Conservation (phyloP, 2,329 filamentous ascomycete species). For the Aspergillus ochraceus region DNA sequence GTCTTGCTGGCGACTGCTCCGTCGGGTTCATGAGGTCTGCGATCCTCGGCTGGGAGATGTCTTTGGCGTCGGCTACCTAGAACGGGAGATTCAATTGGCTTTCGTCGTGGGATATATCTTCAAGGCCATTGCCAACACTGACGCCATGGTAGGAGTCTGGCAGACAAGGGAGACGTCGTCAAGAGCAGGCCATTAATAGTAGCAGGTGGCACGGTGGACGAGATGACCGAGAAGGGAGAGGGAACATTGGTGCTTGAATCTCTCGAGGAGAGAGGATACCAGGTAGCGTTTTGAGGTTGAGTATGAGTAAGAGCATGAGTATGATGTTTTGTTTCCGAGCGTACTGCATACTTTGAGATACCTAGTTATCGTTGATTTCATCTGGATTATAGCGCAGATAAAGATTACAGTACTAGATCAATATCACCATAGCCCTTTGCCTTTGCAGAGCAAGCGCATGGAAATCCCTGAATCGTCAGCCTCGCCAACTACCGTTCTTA, state of each 20-base stretch:
- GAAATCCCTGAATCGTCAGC: too few species aligned
- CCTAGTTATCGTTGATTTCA: too few species aligned
- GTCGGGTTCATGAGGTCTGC: conserved; percentile 29
- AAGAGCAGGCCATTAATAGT: not conserved
- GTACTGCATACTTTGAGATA: not conserved
- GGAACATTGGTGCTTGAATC: not conserved
- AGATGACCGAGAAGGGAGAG: not conserved
- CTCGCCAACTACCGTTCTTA: too few species aligned
- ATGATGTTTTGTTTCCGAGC: too few species aligned
- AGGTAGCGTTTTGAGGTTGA: not conserved
- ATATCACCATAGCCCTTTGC: too few species aligned
- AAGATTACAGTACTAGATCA: too few species aligned
- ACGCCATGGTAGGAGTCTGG: not conserved
- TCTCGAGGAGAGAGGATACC: not conserved
- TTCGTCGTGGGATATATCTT: conserved; percentile 47
- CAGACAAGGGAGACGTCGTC: not conserved
- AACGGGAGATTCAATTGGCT: conserved; percentile 42
- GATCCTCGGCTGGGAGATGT: conserved; percentile 32
- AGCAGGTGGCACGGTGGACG: not conserved
- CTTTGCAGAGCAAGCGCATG: too few species aligned
- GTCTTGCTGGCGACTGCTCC: conserved; percentile 42
- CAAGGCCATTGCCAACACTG: conserved; percentile 24
- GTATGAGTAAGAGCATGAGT: not conserved
- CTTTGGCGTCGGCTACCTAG: conserved; percentile 38
- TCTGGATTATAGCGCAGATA: too few species aligned